Conservation (phyloP, 139 green algal genomes). For the Tetraselmis striata region DNA sequence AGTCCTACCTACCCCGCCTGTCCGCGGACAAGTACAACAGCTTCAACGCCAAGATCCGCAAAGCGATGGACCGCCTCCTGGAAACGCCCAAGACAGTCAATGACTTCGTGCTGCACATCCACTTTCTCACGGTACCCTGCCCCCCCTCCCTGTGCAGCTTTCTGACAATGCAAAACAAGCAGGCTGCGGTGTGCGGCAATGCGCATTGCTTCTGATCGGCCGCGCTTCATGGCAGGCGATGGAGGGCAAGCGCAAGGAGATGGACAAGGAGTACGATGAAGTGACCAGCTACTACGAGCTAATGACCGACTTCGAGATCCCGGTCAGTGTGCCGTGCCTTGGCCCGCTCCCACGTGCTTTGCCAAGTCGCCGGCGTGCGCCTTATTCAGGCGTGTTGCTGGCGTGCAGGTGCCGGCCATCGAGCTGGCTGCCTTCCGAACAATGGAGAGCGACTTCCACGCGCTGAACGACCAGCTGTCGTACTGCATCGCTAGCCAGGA, state of each 20-base stretch:
- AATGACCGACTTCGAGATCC: slow-evolving; percentile 23
- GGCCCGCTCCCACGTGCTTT: too few species aligned
- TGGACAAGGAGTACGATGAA: slow-evolving; percentile 19
- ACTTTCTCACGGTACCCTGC: not conserved
- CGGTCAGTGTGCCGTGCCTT: too few species aligned
- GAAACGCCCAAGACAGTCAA: slow-evolving; percentile 3
- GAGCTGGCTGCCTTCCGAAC: slow-evolving; percentile 38
- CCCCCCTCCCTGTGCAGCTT: not conserved
- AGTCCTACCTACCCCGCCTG: slow-evolving; percentile 39
- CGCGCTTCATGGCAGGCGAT: not conserved
- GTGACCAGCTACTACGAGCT: slow-evolving; percentile 20
- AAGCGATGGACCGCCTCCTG: slow-evolving; percentile 1
- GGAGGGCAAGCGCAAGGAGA: slow-evolving; percentile 1
- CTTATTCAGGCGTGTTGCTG: too few species aligned
- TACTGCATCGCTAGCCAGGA: slow-evolving; percentile 29
- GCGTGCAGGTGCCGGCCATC: slow-evolving; percentile 23
- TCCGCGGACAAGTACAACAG: slow-evolving; percentile 35
- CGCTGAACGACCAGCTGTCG: slow-evolving; percentile 27
- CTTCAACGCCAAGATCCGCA: slow-evolving; percentile 41
- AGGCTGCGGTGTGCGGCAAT: too few species aligned
- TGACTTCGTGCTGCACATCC: slow-evolving; percentile 3
- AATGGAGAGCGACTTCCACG: slow-evolving; percentile 29
- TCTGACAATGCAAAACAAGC: not conserved
- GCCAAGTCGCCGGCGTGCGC: too few species aligned
- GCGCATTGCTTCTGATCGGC: too few species aligned